Evolutionary conservation across 1,284 basidiomycete species (phyloP).

Genomic region (Phellopilus nigrolimitatus): DNA sequence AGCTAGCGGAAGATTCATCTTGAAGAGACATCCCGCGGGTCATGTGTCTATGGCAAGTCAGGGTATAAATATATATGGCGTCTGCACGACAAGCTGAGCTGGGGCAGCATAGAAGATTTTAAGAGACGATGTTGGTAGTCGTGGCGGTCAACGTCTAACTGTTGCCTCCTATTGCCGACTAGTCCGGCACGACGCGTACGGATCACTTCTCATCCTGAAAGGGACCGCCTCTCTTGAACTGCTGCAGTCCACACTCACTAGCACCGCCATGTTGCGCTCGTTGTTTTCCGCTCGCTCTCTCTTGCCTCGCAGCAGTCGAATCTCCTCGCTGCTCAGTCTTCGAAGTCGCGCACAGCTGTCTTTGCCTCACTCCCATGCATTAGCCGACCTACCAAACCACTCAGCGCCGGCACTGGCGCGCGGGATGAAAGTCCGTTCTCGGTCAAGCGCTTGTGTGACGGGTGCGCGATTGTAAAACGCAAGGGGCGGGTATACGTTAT

Average conservation of each 20-base stretch:
- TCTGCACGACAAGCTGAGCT: no score
- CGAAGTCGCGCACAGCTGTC: slow-evolving; percentile 29
- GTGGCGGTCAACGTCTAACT: no score
- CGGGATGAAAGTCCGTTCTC: slow-evolving; percentile 97
- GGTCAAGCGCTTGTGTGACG: slow-evolving; percentile 90
- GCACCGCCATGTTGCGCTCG: slow-evolving; percentile 54
- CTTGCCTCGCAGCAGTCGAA: slow-evolving; percentile 42
- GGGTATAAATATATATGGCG: no score
- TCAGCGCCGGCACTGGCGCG: slow-evolving; percentile 41
- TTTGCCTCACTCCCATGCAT: slow-evolving; percentile 27
- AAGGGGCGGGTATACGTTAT: slow-evolving; percentile 93
- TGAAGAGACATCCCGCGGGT: no score
- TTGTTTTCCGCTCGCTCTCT: slow-evolving; percentile 61
- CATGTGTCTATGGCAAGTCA: no score
- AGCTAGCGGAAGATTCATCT: no score
- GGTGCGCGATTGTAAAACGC: slow-evolving; percentile 79
- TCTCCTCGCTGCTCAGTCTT: slow-evolving; percentile 8
- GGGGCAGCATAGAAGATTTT: no score
- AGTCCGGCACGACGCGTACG: no score
- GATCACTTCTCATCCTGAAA: neutral
- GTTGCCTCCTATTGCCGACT: no score
- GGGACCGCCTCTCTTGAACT: neutral
- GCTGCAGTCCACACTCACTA: neutral
- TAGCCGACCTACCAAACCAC: slow-evolving; percentile 29
- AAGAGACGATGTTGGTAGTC: no score